These are phyloP conservation scores for Malbranchea cinnamomea DNA, from an alignment of 2,329 filamentous ascomycete species.

Conservation along the genomic window DNA sequence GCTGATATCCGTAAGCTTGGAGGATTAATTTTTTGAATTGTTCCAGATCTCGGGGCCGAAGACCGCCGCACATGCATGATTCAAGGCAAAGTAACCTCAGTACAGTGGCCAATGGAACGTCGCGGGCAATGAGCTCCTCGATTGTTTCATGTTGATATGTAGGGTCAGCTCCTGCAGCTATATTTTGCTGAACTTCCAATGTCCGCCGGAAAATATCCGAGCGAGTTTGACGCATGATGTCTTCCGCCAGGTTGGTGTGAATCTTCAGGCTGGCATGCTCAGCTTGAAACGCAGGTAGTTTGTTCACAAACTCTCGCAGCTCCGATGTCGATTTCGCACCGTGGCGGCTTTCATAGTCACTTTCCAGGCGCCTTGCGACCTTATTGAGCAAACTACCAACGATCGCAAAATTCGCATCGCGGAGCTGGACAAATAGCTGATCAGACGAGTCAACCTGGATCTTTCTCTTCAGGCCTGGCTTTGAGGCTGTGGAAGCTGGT, in stretches of 20 bases:
- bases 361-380: constrained; percentile 71
- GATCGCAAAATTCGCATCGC: constrained; percentile 89
- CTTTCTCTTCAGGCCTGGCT: constrained; percentile 63
- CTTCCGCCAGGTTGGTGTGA: constrained; percentile 83
- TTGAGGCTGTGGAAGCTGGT: constrained; percentile 33
- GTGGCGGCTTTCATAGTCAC: constrained; percentile 78
- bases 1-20: constrained; percentile 89
- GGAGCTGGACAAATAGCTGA: constrained; percentile 70
- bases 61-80: constrained; percentile 75
- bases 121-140: constrained; percentile 84
- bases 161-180: constrained; percentile 79
- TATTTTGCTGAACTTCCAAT: constrained; percentile 88
- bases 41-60: constrained; percentile 79
- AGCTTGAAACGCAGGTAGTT: constrained; percentile 78
- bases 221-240: constrained; percentile 84
- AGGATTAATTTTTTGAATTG: constrained; percentile 75
- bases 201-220: constrained; percentile 78
- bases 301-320: constrained; percentile 87
- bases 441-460: constrained; percentile 81
- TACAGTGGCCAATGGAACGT: constrained; percentile 65
- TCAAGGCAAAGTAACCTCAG: constrained; percentile 80
- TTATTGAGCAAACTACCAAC: constrained; percentile 82
- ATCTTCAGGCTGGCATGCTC: constrained; percentile 87
- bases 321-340: constrained; percentile 78
- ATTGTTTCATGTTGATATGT: constrained; percentile 79